Percentiles rank a stretch among this genome's conserved stretches.
These are phyloP conservation scores for Colletotrichum theobromicola DNA, from an alignment of 2,329 filamentous ascomycete species.

Conservation along the genomic window DNA sequence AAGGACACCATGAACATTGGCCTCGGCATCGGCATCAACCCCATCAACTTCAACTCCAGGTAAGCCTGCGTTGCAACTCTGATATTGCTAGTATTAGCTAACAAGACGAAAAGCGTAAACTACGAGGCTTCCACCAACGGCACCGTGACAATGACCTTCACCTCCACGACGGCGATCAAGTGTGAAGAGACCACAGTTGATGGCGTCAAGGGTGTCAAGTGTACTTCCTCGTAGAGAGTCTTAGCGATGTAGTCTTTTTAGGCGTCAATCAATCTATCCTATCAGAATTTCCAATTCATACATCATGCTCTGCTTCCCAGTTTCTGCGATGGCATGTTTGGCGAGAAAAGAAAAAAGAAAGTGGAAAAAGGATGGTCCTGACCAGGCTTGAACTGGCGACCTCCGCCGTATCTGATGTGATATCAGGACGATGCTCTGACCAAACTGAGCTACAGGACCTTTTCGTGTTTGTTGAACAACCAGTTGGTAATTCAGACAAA, in stretches of 20 bases:
- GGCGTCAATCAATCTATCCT: neutral
- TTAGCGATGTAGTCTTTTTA: neutral
- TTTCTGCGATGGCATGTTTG: neutral
- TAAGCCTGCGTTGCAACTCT: neutral
- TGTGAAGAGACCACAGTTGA: constrained; percentile 14
- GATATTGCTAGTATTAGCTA: accelerated
- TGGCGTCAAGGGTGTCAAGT: constrained; percentile 13
- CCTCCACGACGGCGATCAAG: constrained; percentile 2
- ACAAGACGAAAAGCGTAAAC: neutral
- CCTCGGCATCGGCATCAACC: constrained; percentile 4
- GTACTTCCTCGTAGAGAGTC: neutral
- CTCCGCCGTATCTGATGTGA: neutral
- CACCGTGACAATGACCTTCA: neutral
- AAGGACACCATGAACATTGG: constrained; percentile 15
- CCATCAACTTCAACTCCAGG: constrained; percentile 3
- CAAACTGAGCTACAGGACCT: neutral
- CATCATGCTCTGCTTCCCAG: neutral
- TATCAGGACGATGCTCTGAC: neutral
- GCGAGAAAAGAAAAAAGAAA: neutral
- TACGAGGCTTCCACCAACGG: constrained; percentile 13
- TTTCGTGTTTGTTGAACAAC: neutral
- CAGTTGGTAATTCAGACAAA: neutral
- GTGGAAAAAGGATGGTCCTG: neutral
- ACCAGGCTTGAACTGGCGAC: neutral
- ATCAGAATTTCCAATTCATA: neutral